Evolutionary conservation across 805 yeast genomes (phyloP), one percentile per base, ranked within the genome.

Genomic region (Metschnikowia picachoensis): DNA sequence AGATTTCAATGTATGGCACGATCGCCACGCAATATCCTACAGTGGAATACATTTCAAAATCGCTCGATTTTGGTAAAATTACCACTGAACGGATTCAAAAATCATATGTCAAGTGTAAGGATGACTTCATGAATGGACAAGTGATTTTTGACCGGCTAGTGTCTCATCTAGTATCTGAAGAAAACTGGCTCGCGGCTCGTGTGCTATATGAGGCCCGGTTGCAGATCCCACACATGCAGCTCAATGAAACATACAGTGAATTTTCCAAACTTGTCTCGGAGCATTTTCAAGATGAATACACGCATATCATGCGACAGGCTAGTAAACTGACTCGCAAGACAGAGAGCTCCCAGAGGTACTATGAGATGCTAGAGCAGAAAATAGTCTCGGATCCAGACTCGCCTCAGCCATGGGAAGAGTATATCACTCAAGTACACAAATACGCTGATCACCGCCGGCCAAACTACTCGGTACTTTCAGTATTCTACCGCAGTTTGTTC

Each of bases 201-300:
- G 49, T 46, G 8, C 39, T 65, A 5, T 61, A 66, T 56, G 41
- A 64, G 4, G 52, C 61, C 27, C 58, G 77, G 34, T 55, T 80
- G 5, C 34, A 52, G 1, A 50, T 56, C 9, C 82, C 82, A 0
- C 81, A 77, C 56, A 46, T 54, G 1, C 52, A 60, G 3, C 44
- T 77, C 8, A 75, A 73, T 3, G 65, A 67, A 0, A 70, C 80
- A 0, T 72, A 65, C 52, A 57, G 64, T 9, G 59, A 60, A 1
- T 70, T 64, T 37, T 78, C 82, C 1, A 25, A 58, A 0, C 74
- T 76, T 43, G 62, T 78, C 2, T 61, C 79, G 1, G 32, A 45
- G 2, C 35, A 64, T 37, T 59, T 52, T 17, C 42, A 59, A 0
- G 53, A 37, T 0, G 39, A 62, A 3, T 77, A 78, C 48, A 65